A percentile compares a stretch with the other conserved stretches of the same genome.
These are phyloP conservation scores for Paraglomus occultum DNA, from an alignment of 192 early-diverging fungal species.

Conservation along the genomic window DNA sequence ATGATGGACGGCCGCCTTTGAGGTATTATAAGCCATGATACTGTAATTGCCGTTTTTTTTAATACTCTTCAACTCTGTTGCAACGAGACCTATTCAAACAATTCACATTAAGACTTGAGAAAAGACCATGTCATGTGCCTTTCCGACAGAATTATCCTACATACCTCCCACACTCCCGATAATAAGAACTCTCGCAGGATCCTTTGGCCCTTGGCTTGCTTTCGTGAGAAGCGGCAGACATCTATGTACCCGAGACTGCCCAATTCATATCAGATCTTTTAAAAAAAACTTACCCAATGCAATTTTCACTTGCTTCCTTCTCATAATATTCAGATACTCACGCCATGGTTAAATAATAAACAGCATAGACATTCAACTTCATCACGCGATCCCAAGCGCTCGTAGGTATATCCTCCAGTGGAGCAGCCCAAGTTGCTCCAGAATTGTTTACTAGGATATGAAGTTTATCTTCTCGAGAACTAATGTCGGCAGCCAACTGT, in stretches of 20 bases:
- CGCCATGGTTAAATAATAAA: slow-evolving; percentile 19
- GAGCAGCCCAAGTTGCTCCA: slow-evolving; percentile 48
- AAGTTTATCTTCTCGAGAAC: slow-evolving; percentile 55
- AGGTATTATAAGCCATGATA: slow-evolving; percentile 73
- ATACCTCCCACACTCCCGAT: slow-evolving; percentile 69
- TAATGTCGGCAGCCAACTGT: slow-evolving; percentile 40
- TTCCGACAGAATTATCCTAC: too few species aligned
- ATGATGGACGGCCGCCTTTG: slow-evolving; percentile 80
- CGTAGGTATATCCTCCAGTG: slow-evolving; percentile 6
- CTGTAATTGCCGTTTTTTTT: slow-evolving; percentile 6
- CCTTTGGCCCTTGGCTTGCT: slow-evolving; percentile 37
- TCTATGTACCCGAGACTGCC: slow-evolving; percentile 18
- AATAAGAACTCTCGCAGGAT: slow-evolving; percentile 81
- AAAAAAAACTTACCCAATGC: too few species aligned
- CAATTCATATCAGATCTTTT: background rate
- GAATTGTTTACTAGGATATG: slow-evolving; percentile 90
- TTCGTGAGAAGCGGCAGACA: slow-evolving; percentile 67
- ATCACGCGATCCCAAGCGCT: slow-evolving; percentile 16
- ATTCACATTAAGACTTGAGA: too few species aligned
- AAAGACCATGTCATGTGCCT: too few species aligned
- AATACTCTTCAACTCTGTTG: slow-evolving; percentile 20
- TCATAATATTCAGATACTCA: slow-evolving; percentile 10
- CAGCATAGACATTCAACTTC: slow-evolving; percentile 13
- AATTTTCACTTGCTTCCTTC: too few species aligned
- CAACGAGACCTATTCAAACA: background rate